Evolutionary conservation across 139 green algal genomes (phyloP).

Genomic region (Picochlorum sp.): DNA sequence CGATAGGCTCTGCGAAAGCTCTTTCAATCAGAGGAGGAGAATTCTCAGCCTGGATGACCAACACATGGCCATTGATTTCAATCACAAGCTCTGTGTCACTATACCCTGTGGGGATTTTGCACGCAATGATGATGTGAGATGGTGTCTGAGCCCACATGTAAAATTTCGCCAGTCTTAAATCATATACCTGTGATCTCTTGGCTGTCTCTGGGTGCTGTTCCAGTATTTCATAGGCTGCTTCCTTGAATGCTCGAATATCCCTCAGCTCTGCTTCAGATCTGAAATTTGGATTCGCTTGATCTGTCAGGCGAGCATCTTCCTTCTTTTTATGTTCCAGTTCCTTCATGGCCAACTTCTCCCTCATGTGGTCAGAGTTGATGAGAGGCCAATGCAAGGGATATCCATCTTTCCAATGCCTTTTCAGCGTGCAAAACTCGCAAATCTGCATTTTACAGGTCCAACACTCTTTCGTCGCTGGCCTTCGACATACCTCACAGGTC

Average conservation of each 20-base stretch:
- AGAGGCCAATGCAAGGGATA: constrained; percentile 74
- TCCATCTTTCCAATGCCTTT: constrained; percentile 65
- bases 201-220: background rate
- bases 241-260: constrained; percentile 48
- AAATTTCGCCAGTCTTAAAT: constrained; percentile 43
- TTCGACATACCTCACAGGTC: constrained; percentile 72
- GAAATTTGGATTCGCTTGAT: constrained; percentile 45
- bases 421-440: constrained; percentile 78
- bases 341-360: constrained; percentile 45
- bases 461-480: constrained; percentile 68
- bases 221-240: constrained; percentile 28
- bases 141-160: constrained; percentile 76
- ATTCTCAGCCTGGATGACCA: constrained; percentile 47
- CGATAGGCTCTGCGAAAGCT: constrained; percentile 23
- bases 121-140: constrained; percentile 42
- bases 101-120: constrained; percentile 56
- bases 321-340: constrained; percentile 71
- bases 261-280: constrained; percentile 36
- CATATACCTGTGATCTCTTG: constrained; percentile 24
- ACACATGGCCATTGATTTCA: constrained; percentile 18
- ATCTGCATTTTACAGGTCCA: constrained; percentile 63
- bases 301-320: constrained; percentile 45
- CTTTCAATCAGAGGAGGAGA: constrained; percentile 51
- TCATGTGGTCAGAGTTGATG: constrained; percentile 55
- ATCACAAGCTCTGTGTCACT: constrained; percentile 39